Evolutionary conservation across 768 basidiomycete genomes (phyloP).

Genomic region (Agaricus subrufescens): DNA sequence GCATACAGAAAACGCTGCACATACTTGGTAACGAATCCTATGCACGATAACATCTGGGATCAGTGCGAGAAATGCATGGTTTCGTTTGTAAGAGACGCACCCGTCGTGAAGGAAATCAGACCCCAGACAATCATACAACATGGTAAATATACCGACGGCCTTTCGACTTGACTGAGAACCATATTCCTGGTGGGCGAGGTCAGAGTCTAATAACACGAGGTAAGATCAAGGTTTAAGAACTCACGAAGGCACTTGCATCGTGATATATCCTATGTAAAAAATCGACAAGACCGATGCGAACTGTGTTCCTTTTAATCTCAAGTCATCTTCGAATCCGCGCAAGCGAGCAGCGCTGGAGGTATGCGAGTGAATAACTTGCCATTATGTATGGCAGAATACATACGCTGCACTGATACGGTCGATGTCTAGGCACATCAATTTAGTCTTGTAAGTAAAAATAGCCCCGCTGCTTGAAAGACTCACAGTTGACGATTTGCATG

Average conservation of each 20-base stretch:
- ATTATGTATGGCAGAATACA: slow-evolving; percentile 11
- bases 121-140: too few species aligned
- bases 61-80: too few species aligned
- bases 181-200: slow-evolving; percentile 46
- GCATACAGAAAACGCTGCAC: not conserved
- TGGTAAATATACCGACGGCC: slow-evolving; percentile 61
- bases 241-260: slow-evolving; percentile 73
- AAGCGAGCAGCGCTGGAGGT: slow-evolving; percentile 53
- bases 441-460: not conserved
- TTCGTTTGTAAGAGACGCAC: slow-evolving; percentile 19
- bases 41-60: not conserved
- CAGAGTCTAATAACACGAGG: not conserved
- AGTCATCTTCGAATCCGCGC: slow-evolving; percentile 59
- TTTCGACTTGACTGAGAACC: slow-evolving; percentile 57
- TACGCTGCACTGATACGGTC: slow-evolving; percentile 70
- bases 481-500: slow-evolving; percentile 43
- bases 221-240: not conserved
- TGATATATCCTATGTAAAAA: slow-evolving; percentile 62
- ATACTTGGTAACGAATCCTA: slow-evolving; percentile 39
- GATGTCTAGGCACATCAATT: slow-evolving; percentile 33
- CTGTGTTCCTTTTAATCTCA: slow-evolving; percentile 49
- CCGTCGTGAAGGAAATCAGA: slow-evolving; percentile 46
- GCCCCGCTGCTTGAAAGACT: not conserved
- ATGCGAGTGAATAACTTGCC: not conserved
- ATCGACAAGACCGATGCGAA: slow-evolving; percentile 59